Conservation (phyloP, 1,139 yeast species). For the Sugiyamaella japonica region DNA sequence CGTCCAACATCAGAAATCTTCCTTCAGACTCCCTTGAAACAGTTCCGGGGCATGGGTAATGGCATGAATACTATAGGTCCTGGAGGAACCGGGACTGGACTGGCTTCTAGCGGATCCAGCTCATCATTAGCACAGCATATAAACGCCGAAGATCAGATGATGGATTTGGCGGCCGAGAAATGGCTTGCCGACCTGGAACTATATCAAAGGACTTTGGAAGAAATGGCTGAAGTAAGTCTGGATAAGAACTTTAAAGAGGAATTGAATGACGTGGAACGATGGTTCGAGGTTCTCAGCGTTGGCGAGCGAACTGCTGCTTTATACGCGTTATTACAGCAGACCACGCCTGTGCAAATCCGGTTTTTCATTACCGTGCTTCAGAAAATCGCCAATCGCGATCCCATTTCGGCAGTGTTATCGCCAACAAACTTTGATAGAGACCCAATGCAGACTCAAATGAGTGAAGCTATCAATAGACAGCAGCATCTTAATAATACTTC, state of each 20-base stretch:
- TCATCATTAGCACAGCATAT: conserved; percentile 4
- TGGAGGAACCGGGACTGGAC: conserved; percentile 3
- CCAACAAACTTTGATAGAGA: conserved; percentile 31
- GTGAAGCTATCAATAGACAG: conserved; percentile 3
- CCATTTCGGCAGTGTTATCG: conserved; percentile 33
- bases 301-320: conserved; percentile 45
- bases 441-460: conserved; percentile 11
- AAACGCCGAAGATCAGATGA: conserved; percentile 23
- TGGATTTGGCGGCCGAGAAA: conserved; percentile 36
- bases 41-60: conserved; percentile 15
- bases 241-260: conserved; percentile 36
- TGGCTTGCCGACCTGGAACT: conserved; percentile 41
- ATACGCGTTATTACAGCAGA: conserved; percentile 41
- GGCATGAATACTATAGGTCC: conserved; percentile 11
- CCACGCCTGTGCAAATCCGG: conserved; percentile 43
- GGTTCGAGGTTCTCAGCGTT: conserved; percentile 42
- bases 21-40: conserved; percentile 27
- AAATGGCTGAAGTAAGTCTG: conserved; percentile 40
- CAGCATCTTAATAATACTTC: conserved; percentile 11
- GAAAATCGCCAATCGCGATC: conserved; percentile 37
- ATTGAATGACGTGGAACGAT: conserved; percentile 40
- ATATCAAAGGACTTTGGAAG: conserved; percentile 39
- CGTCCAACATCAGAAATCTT: conserved; percentile 36
- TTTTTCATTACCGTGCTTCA: conserved; percentile 43
- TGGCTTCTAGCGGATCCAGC: conserved; percentile 1